Base-by-base conservation (phyloP, 306 rosid species). In the Acacia acuminata region DNA sequence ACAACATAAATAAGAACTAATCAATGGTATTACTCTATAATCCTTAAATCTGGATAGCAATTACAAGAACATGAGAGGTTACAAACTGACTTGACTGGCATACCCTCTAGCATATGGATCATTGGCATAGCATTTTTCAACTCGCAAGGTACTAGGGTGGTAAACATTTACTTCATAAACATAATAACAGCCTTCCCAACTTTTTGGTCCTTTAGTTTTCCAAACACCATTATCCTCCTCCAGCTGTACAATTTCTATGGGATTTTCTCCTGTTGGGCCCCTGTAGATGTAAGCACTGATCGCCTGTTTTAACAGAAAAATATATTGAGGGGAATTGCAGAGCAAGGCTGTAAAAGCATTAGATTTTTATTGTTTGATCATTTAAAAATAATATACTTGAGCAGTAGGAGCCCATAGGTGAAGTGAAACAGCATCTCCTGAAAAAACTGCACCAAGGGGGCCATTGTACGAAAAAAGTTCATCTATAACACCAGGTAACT, bases 51-150 rank as follows among this genome's bases (percentile, higher is more conserved):
- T 13, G 77, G 81, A 83, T 61, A 85, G 76, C 81, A 84, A 80
- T 63, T 80, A 77, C 71, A 61, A 79, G 16, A 69, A 82, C 70
- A 79, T 64, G 67, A 84, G 82, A 77, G 75, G 84, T 34, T 47
- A 75, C 74, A 75, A 88, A 79, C 43, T 82, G 79, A 72, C 79
- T 50, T 77, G 73, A 78, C 73, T 64, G 10, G 85, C 91, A 73
- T 96, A 96, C 98, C 99, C 98, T 96, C 98, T 90, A 61, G 98
- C 90, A 78, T 96, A 96, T 27, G 99, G 98, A 92, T 96, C 99
- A 74, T 89, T 96, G 81, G 94, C 88, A 87, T 77, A 71, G 88
- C 99, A 89, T 73, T 92, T 94, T 80, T 91, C 98, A 81, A 91
- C 82, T 84, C 68, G 76, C 80, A 86, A 88, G 75, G 98, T 92